Evolutionary conservation across 768 basidiomycete species (phyloP).

Genomic region (Cystofilobasidium bisporidii): DNA sequence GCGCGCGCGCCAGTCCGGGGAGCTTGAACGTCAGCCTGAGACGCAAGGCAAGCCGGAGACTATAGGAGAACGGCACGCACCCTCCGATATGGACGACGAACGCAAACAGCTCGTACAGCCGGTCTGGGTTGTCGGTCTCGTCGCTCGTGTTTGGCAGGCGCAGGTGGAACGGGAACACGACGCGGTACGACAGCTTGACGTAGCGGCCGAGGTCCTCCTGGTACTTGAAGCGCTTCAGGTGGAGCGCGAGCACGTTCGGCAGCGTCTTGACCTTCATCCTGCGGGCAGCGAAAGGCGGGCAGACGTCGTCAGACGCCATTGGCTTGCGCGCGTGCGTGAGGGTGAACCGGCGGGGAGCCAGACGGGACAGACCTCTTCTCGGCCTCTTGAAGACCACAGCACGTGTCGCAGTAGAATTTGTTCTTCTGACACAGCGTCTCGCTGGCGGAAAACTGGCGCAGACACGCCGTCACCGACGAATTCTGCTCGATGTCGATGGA

Average conservation of each 20-base stretch:
- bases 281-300: neutral
- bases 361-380: slow-evolving; percentile 69
- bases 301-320: neutral
- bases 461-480: slow-evolving; percentile 88
- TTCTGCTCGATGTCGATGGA: slow-evolving; percentile 99
- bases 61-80: slow-evolving; percentile 49
- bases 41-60: slow-evolving; percentile 24
- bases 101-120: slow-evolving; percentile 86
- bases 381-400: slow-evolving; percentile 93
- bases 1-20: too few relatives aligned
- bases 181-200: slow-evolving; percentile 91
- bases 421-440: slow-evolving; percentile 98
- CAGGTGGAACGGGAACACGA: slow-evolving; percentile 89
- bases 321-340: too few relatives aligned
- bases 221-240: slow-evolving; percentile 97
- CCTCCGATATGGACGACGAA: slow-evolving; percentile 99
- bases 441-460: slow-evolving; percentile 90
- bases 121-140: slow-evolving; percentile 79
- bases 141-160: slow-evolving; percentile 96
- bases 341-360: neutral
- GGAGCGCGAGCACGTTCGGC: slow-evolving; percentile 87
- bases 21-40: too few relatives aligned
- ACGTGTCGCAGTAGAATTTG: slow-evolving; percentile 97
- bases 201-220: slow-evolving; percentile 83
- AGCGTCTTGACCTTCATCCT: slow-evolving; percentile 99